Percentiles rank a stretch among this genome's conserved stretches.
These are phyloP conservation scores for Sporisorium iseilematis-ciliati DNA, from an alignment of 1,284 basidiomycete genomes.

Conservation along the genomic window DNA sequence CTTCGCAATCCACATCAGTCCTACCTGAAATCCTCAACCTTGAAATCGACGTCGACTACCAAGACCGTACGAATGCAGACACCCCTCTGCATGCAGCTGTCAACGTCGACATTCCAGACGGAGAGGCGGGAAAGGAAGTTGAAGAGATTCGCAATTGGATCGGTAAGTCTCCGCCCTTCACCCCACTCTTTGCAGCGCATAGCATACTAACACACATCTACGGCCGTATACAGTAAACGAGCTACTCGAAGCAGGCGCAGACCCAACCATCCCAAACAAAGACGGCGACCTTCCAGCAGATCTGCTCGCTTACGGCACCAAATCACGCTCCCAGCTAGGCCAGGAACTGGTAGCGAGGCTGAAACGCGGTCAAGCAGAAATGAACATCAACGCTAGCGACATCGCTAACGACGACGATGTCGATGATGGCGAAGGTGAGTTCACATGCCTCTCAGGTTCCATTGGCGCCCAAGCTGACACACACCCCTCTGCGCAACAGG, in stretches of 20 bases:
- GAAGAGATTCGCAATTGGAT: slow-evolving; percentile 74
- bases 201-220: not conserved
- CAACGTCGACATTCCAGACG: slow-evolving; percentile 69
- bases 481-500: slow-evolving; percentile 9
- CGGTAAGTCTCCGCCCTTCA: slow-evolving; percentile 64
- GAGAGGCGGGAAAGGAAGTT: slow-evolving; percentile 71
- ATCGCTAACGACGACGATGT: slow-evolving; percentile 52
- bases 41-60: slow-evolving; percentile 83
- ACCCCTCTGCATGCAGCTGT: slow-evolving; percentile 88
- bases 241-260: slow-evolving; percentile 64
- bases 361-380: slow-evolving; percentile 52
- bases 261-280: slow-evolving; percentile 58
- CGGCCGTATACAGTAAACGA: slow-evolving; percentile 49
- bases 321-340: slow-evolving; percentile 48
- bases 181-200: not conserved
- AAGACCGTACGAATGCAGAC: slow-evolving; percentile 79
- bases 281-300: slow-evolving; percentile 64
- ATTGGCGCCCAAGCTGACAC: slow-evolving; percentile 5
- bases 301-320: slow-evolving; percentile 49
- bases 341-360: slow-evolving; percentile 54
- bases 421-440: slow-evolving; percentile 46
- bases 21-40: slow-evolving; percentile 63
- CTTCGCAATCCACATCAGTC: slow-evolving; percentile 52
- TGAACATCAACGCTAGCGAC: slow-evolving; percentile 48
- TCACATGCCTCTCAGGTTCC: not conserved